Percentiles rank a stretch among this genome's conserved stretches.
phyloP scores from a whole-genome alignment of 2,329 filamentous ascomycete genomes.

The Pestalotiopsis sp. region DNA sequence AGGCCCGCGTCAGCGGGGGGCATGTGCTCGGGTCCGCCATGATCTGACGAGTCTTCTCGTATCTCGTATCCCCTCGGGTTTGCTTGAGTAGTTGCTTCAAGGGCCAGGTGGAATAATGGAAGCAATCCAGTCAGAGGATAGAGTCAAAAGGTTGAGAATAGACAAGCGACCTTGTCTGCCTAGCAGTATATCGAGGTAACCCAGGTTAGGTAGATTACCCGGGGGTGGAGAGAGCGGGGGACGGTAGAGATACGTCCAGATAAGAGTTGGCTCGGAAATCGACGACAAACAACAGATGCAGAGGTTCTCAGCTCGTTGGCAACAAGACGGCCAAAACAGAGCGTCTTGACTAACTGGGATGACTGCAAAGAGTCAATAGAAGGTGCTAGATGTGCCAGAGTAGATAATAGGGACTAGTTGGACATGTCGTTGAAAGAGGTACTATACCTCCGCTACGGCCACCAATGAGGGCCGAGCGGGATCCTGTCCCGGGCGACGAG shows the following conservation, averaged over 20 bases:
- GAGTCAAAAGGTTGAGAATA: background rate
- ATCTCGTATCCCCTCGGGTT: no score
- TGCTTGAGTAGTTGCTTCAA: no score
- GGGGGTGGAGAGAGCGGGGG: background rate
- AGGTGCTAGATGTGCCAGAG: background rate
- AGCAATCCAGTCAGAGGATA: background rate
- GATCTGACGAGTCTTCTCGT: background rate
- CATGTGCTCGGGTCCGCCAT: constrained; percentile 58
- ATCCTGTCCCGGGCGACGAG: background rate
- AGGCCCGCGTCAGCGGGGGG: constrained; percentile 70
- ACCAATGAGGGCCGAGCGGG: background rate
- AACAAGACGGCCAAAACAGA: background rate
- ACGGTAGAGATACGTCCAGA: background rate
- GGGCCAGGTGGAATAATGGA: background rate
- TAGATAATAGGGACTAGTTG: background rate
- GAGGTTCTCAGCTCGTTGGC: background rate
- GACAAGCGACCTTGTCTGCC: background rate
- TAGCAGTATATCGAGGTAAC: background rate
- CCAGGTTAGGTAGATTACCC: background rate
- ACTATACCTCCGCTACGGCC: background rate
- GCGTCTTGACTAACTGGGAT: background rate
- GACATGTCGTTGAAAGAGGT: background rate
- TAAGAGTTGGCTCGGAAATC: background rate
- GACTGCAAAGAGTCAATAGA: background rate
- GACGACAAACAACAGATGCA: background rate